A percentile compares a stretch with the other conserved stretches of the same genome.
Evolutionary conservation across 2,329 filamentous ascomycete genomes (phyloP).

Genomic region (Acrodontium crateriforme): DNA sequence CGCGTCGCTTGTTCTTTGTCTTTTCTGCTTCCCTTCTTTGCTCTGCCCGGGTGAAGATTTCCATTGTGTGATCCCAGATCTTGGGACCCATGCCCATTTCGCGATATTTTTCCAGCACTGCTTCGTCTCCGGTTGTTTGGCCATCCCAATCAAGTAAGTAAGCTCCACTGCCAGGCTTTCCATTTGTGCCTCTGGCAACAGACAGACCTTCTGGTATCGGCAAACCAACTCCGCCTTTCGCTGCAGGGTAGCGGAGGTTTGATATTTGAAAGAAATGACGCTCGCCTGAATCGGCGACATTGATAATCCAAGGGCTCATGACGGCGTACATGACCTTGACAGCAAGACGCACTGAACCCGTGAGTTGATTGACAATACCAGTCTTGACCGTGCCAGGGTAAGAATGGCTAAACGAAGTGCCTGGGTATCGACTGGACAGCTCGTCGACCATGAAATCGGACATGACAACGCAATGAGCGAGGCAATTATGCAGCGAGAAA

Average conservation of each 20-base stretch:
- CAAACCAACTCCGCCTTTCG: slow-evolving; percentile 12
- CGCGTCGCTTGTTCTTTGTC: slow-evolving; percentile 14
- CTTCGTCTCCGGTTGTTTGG: slow-evolving; percentile 21
- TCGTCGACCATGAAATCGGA: slow-evolving; percentile 40
- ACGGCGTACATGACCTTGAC: slow-evolving; percentile 23
- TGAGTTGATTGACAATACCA: slow-evolving; percentile 26
- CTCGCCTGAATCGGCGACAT: slow-evolving; percentile 30
- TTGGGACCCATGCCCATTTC: slow-evolving; percentile 18
- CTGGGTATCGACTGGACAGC: slow-evolving; percentile 32
- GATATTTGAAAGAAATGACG: slow-evolving; percentile 31
- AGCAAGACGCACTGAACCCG: slow-evolving; percentile 19
- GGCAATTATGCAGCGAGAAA: slow-evolving; percentile 23
- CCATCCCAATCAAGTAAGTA: slow-evolving; percentile 27
- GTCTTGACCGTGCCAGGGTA: slow-evolving; percentile 37
- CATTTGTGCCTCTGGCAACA: slow-evolving; percentile 17
- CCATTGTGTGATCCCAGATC: slow-evolving; percentile 25
- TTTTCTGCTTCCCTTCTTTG: slow-evolving; percentile 7
- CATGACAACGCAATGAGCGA: slow-evolving; percentile 32
- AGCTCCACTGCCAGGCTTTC: slow-evolving; percentile 21
- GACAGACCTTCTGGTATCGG: slow-evolving; percentile 16
- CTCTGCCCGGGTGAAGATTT: slow-evolving; percentile 19
- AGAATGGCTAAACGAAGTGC: slow-evolving; percentile 36
- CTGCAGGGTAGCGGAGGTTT: slow-evolving; percentile 20
- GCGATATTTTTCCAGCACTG: slow-evolving; percentile 18
- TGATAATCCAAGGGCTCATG: slow-evolving; percentile 25